phyloP scores from a whole-genome alignment of 2,329 filamentous ascomycete genomes.

The Xylariales sp. region DNA sequence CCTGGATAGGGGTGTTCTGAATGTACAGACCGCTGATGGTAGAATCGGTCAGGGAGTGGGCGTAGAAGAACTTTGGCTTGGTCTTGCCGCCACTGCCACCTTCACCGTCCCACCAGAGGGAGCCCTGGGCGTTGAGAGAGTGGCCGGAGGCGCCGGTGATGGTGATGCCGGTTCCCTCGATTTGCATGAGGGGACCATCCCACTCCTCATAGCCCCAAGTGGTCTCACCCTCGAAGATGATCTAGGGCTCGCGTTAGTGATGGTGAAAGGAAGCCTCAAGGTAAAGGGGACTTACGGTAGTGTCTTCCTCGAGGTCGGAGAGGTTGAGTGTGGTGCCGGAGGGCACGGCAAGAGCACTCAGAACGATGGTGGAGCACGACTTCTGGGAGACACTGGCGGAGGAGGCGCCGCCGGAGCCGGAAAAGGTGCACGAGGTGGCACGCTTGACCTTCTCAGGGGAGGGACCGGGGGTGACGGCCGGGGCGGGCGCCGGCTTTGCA shows the following conservation, averaged over 20 bases:
- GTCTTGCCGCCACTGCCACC: constrained; percentile 32
- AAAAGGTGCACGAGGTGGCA: constrained; percentile 5
- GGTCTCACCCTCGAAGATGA: constrained; percentile 7
- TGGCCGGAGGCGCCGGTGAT: constrained; percentile 1
- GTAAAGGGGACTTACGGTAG: constrained; percentile 21
- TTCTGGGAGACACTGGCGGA: constrained; percentile 5
- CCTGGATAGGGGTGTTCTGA: constrained; percentile 37
- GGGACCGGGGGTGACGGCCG: constrained; percentile 4
- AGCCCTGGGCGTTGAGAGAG: constrained; percentile 4
- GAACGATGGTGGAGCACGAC: constrained; percentile 7
- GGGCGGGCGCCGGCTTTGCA: constrained; percentile 2
- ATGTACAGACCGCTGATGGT: constrained; percentile 33
- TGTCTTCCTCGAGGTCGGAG: constrained; percentile 26
- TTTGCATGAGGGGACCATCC: constrained; percentile 5
- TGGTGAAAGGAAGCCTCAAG: not conserved
- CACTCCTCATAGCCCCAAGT: constrained; percentile 6
- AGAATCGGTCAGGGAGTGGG: constrained; percentile 32
- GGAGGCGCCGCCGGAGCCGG: constrained; percentile 4
- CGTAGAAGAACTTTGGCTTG: constrained; percentile 45
- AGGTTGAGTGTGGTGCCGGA: constrained; percentile 4
- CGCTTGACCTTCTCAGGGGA: constrained; percentile 3
- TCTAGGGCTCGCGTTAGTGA: not conserved
- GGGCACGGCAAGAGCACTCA: constrained; percentile 2
- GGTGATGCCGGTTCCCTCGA: constrained; percentile 6
- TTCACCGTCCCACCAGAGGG: constrained; percentile 23